phyloP scores from a whole-genome alignment of 768 basidiomycete species.

The Auriscalpium vulgare region DNA sequence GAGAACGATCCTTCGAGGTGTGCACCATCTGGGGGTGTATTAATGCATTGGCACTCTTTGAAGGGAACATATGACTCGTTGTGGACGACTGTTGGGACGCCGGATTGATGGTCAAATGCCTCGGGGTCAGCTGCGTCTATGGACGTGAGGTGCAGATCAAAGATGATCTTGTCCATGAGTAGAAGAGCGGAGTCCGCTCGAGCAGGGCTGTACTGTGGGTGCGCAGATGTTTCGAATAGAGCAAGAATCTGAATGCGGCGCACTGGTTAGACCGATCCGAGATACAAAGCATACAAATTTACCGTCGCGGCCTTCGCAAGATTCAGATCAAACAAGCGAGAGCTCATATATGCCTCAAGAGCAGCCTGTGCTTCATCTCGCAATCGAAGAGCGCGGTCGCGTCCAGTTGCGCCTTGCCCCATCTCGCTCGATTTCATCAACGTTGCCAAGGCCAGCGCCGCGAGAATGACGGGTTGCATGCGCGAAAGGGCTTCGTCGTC shows the following conservation, averaged over 20 bases:
- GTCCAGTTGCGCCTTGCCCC: constrained; percentile 46
- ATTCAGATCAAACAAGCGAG: constrained; percentile 49
- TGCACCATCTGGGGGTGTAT: constrained; percentile 17
- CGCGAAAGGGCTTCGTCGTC: constrained; percentile 42
- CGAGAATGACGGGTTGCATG: constrained; percentile 66
- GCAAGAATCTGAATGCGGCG: constrained; percentile 51
- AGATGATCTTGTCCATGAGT: constrained; percentile 58
- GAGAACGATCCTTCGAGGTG: constrained; percentile 28
- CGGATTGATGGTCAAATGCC: constrained; percentile 35
- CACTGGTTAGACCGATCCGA: background rate
- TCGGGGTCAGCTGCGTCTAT: constrained; percentile 50
- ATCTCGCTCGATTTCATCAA: constrained; percentile 68
- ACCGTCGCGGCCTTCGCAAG: constrained; percentile 72
- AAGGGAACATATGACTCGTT: constrained; percentile 14
- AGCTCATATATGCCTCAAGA: constrained; percentile 42
- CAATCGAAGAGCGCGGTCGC: constrained; percentile 49
- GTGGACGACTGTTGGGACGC: constrained; percentile 40
- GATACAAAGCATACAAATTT: constrained; percentile 15
- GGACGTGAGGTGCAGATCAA: constrained; percentile 42
- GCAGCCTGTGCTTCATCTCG: constrained; percentile 48
- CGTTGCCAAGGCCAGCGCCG: constrained; percentile 61
- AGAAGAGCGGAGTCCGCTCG: constrained; percentile 46
- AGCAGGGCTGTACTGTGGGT: constrained; percentile 53
- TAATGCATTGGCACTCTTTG: constrained; percentile 39
- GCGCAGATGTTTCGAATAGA: constrained; percentile 68